phyloP scores from a whole-genome alignment of 176 grass and related monocot species.

The Calamus simplicifolius region DNA sequence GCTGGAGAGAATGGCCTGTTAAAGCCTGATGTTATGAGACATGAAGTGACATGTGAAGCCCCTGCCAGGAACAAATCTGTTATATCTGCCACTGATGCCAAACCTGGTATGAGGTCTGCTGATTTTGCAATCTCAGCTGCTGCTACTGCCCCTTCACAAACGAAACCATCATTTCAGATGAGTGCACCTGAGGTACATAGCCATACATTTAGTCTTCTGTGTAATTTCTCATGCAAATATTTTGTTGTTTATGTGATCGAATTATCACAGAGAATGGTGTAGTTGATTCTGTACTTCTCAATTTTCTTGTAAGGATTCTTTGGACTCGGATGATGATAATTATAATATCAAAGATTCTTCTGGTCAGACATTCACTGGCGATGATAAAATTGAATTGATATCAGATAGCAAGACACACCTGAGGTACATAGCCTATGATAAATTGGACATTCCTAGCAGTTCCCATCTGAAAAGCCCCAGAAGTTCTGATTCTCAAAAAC shows the following conservation, averaged over 20 bases:
- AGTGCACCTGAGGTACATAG: constrained; percentile 23
- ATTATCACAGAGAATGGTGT: too few species aligned
- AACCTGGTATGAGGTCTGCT: constrained; percentile 1
- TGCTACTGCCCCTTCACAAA: constrained; percentile 8
- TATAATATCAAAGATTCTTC: not conserved
- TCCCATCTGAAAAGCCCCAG: too few species aligned
- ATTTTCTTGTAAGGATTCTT: constrained; percentile 20
- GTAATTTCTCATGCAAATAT: too few species aligned
- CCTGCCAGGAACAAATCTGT: constrained; percentile 2
- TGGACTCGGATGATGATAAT: constrained; percentile 22
- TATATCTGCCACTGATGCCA: constrained; percentile 9
- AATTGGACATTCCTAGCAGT: too few species aligned
- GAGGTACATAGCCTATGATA: too few species aligned
- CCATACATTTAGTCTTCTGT: not conserved
- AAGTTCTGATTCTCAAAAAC: too few species aligned
- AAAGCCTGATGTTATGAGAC: constrained; percentile 13
- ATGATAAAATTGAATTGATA: constrained; percentile 7
- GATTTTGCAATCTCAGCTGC: constrained; percentile 10
- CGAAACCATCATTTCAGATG: constrained; percentile 18
- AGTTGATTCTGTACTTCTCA: not conserved
- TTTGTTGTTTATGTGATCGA: too few species aligned
- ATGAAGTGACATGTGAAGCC: constrained; percentile 10
- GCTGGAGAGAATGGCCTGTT: constrained; percentile 11
- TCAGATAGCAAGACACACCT: not conserved
- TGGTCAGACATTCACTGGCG: constrained; percentile 1